phyloP scores from a whole-genome alignment of 495 filamentous ascomycete genomes.

The Penicillium desertorum region DNA sequence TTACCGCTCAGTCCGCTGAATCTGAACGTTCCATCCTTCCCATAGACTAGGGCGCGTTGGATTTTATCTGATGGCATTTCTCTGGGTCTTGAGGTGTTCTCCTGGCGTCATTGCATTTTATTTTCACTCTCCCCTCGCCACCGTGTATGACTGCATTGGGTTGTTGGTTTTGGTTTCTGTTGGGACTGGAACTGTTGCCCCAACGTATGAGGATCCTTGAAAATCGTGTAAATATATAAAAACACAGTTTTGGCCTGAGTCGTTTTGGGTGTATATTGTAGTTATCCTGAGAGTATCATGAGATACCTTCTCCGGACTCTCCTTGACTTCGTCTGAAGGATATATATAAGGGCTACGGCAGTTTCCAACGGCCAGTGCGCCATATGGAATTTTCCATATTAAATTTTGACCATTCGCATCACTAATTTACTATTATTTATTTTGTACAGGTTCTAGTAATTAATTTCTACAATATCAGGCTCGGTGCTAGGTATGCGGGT shows the following conservation, averaged over 20 bases:
- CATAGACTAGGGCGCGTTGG: conserved; percentile 28
- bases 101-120: conserved; percentile 33
- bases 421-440: too few relatives aligned
- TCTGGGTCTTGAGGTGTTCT: conserved; percentile 29
- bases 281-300: too few relatives aligned
- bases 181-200: not conserved
- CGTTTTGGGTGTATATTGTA: too few relatives aligned
- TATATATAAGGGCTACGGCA: too few relatives aligned
- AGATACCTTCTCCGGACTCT: too few relatives aligned
- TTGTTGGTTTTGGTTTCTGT: conserved; percentile 5
- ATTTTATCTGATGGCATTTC: conserved; percentile 29
- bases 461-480: too few relatives aligned
- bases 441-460: too few relatives aligned
- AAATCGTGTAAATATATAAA: conserved; percentile 13
- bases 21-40: conserved; percentile 13
- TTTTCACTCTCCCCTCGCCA: conserved; percentile 42
- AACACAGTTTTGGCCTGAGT: not conserved
- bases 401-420: too few relatives aligned
- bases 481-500: too few relatives aligned
- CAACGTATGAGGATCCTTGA: not conserved
- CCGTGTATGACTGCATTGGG: conserved; percentile 14
- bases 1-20: not conserved
- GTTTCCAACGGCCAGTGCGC: too few relatives aligned
- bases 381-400: too few relatives aligned
- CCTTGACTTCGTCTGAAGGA: too few relatives aligned